These are phyloP conservation scores for Rhizopogon vulgaris DNA, from an alignment of 768 basidiomycete genomes.

Conservation along the genomic window DNA sequence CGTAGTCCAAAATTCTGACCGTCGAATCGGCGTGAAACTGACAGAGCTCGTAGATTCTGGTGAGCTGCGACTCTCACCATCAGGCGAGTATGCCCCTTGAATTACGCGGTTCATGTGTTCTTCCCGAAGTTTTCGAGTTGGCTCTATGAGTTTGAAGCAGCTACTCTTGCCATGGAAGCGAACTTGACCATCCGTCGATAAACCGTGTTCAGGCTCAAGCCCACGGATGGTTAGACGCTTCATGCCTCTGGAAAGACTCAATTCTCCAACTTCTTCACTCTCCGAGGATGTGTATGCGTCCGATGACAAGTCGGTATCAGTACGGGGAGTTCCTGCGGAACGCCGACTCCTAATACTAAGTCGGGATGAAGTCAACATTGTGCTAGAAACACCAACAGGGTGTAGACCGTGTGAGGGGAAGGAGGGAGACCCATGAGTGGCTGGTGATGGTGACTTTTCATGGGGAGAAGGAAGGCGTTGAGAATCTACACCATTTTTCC, in stretches of 20 bases:
- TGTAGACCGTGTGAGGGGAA: constrained; percentile 4
- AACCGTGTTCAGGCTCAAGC: constrained; percentile 26
- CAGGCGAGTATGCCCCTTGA: background rate
- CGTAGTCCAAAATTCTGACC: constrained; percentile 52
- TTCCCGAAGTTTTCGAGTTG: constrained; percentile 47
- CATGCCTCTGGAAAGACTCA: constrained; percentile 33
- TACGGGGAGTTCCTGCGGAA: constrained; percentile 18
- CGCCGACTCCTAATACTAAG: constrained; percentile 7
- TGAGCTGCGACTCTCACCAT: constrained; percentile 9
- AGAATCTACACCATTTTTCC: constrained; percentile 36
- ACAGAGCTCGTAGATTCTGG: constrained; percentile 16
- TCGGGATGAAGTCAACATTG: constrained; percentile 4
- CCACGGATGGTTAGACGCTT: constrained; percentile 32
- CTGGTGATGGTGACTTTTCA: constrained; percentile 19
- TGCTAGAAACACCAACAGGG: constrained; percentile 4
- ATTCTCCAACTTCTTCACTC: constrained; percentile 31
- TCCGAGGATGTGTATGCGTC: constrained; percentile 26
- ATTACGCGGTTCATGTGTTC: constrained; percentile 38
- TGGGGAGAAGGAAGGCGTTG: constrained; percentile 7
- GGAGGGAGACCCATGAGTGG: constrained; percentile 11
- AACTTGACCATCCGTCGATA: constrained; percentile 34
- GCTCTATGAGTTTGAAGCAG: constrained; percentile 46
- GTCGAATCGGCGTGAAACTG: constrained; percentile 22
- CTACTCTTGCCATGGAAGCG: constrained; percentile 64
- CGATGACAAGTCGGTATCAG: constrained; percentile 23